Evolutionary conservation across 768 basidiomycete species (phyloP).

Genomic region (Boletus pseudopeckii): DNA sequence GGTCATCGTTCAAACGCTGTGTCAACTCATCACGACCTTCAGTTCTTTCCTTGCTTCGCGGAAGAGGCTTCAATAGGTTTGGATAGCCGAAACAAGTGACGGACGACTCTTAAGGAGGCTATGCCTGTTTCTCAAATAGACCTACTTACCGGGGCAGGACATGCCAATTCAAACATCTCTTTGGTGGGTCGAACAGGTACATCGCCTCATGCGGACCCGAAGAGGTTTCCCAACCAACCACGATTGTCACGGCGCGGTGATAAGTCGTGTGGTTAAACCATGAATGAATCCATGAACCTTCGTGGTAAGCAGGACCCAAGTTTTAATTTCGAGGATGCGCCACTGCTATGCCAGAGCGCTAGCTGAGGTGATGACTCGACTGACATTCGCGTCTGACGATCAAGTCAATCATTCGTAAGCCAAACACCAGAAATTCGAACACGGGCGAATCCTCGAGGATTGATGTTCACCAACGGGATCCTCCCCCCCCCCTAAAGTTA

Average conservation of each 20-base stretch:
- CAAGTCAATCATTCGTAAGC: slow-evolving; percentile 10
- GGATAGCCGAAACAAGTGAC: neutral
- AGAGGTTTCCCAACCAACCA: neutral
- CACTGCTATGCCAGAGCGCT: neutral
- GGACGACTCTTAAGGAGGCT: neutral
- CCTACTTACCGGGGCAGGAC: no score
- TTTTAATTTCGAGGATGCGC: neutral
- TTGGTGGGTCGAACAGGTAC: neutral
- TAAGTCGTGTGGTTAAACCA: slow-evolving; percentile 1
- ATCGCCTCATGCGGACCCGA: slow-evolving; percentile 11
- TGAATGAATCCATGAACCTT: neutral
- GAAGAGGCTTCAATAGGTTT: neutral
- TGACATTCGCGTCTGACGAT: slow-evolving; percentile 6
- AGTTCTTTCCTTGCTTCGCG: slow-evolving; percentile 22
- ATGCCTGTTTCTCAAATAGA: slow-evolving; percentile 1
- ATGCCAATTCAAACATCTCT: no score
- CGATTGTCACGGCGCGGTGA: slow-evolving; percentile 15
- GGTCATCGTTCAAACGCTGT: slow-evolving; percentile 1
- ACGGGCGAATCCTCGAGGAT: neutral
- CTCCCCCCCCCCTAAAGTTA: no score
- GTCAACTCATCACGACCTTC: no score
- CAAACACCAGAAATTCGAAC: neutral
- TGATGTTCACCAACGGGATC: neutral
- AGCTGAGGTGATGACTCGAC: slow-evolving; percentile 12
- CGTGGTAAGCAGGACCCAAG: neutral